Conservation (phyloP, 2,329 filamentous ascomycete species). For the Colletotrichum sp. region DNA sequence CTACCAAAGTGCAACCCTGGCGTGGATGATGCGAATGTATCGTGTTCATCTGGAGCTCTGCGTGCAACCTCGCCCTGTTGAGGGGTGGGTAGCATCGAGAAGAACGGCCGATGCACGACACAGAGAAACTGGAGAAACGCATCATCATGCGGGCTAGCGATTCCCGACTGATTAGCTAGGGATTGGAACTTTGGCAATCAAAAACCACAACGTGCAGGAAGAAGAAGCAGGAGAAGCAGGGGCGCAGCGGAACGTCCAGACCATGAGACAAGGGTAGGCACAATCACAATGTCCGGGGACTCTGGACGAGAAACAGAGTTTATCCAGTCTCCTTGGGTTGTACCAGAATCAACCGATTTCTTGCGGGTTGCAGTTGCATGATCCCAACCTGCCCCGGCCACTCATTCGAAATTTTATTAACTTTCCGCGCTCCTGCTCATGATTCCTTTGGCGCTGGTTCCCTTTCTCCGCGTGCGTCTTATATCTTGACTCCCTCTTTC, state of each 20-base stretch:
- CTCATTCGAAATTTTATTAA: background rate
- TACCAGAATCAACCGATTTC: background rate
- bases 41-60: background rate
- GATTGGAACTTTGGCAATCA: background rate
- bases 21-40: background rate
- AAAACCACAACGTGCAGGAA: background rate
- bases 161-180: background rate
- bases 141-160: background rate
- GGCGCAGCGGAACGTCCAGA: background rate
- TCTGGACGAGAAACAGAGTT: constrained; percentile 6
- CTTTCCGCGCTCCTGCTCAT: background rate
- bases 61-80: background rate
- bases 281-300: background rate
- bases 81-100: background rate
- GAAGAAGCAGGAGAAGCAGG: background rate
- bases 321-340: background rate
- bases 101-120: background rate
- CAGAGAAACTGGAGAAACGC: background rate
- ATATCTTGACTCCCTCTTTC: background rate
- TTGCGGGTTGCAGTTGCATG: background rate
- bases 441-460: background rate
- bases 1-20: background rate
- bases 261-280: constrained; percentile 6
- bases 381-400: background rate
- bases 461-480: background rate